These are phyloP conservation scores for Colletotrichum sansevieriae DNA, from an alignment of 2,329 filamentous ascomycete genomes.

Conservation along the genomic window DNA sequence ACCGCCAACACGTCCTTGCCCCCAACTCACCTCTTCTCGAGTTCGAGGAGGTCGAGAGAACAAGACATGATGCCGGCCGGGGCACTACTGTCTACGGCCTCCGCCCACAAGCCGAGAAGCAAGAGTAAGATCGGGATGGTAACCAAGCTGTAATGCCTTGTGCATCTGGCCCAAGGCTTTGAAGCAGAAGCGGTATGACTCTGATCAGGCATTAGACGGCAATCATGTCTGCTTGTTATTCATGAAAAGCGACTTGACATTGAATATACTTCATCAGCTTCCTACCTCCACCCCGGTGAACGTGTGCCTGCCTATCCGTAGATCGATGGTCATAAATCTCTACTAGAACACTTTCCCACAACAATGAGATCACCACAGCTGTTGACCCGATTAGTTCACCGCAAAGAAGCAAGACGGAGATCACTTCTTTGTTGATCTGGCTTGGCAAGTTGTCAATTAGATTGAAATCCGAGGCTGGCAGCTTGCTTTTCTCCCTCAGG, in stretches of 20 bases:
- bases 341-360: background rate
- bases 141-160: background rate
- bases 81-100: constrained; percentile 34
- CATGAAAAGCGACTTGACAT: constrained; percentile 16
- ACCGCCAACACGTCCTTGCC: constrained; percentile 75
- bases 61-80: constrained; percentile 35
- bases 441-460: constrained; percentile 27
- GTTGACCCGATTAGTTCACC: background rate
- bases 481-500: constrained; percentile 5
- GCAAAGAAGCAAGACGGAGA: background rate
- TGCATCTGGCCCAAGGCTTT: background rate
- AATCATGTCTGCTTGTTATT: constrained; percentile 5
- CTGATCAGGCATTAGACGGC: background rate
- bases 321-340: background rate
- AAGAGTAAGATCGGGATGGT: background rate
- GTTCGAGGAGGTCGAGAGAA: constrained; percentile 54
- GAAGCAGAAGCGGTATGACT: background rate
- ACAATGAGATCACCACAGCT: background rate
- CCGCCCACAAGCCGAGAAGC: constrained; percentile 5
- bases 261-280: constrained; percentile 4
- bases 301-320: background rate
- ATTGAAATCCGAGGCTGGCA: constrained; percentile 20
- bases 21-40: constrained; percentile 50
- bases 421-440: background rate
- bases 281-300: background rate